These are phyloP conservation scores for Quercus suber DNA, from an alignment of 306 rosid genomes.

Conservation along the genomic window DNA sequence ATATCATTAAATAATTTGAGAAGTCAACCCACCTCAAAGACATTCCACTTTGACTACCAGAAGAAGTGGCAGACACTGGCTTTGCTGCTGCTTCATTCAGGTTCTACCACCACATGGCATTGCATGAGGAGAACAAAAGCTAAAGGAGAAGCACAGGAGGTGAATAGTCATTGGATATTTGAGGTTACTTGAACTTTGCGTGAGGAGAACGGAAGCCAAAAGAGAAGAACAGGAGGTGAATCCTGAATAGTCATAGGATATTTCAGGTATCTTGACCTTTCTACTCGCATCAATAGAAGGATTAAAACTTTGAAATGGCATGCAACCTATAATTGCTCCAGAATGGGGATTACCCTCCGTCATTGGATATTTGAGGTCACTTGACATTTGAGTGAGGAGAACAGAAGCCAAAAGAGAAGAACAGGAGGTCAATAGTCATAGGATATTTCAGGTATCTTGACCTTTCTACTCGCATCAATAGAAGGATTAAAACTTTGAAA, in stretches of 20 bases:
- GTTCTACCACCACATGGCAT: slow-evolving; percentile 55
- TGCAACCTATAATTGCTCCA: slow-evolving; percentile 68
- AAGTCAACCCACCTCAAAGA: slow-evolving; percentile 50
- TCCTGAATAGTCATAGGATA: slow-evolving; percentile 1
- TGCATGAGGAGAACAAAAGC: slow-evolving; percentile 29
- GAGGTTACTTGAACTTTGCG: no score
- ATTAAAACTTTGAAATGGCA: slow-evolving; percentile 85
- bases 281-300: slow-evolving; percentile 87
- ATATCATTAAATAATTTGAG: neutral
- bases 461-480: slow-evolving; percentile 74
- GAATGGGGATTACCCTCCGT: slow-evolving; percentile 93
- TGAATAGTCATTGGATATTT: slow-evolving; percentile 20
- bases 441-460: slow-evolving; percentile 20
- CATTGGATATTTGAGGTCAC: slow-evolving; percentile 8
- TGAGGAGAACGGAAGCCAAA: no score
- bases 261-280: slow-evolving; percentile 23
- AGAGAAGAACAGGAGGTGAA: no score
- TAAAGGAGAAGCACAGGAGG: slow-evolving; percentile 4
- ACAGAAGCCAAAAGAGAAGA: no score
- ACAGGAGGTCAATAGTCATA: neutral
- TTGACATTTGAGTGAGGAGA: no score
- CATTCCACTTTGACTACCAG: slow-evolving; percentile 38
- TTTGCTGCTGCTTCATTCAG: slow-evolving; percentile 59
- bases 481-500: slow-evolving; percentile 83
- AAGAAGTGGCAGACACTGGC: slow-evolving; percentile 39